Base-by-base conservation (phyloP, 2,329 filamentous ascomycete genomes). In the Monosporascus sp. region DNA sequence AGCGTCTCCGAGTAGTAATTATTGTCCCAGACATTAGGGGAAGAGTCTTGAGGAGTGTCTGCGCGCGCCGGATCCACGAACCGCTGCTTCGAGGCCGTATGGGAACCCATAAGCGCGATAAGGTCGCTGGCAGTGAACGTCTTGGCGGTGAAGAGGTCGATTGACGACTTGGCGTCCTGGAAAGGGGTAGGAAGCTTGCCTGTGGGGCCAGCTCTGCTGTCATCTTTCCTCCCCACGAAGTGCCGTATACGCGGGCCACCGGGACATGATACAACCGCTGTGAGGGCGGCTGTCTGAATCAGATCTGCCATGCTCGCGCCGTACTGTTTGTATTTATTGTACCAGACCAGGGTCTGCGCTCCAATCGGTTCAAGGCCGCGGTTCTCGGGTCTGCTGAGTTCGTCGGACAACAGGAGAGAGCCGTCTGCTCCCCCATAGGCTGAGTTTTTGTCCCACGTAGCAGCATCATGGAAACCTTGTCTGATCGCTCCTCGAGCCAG, bases 71-170 rank as follows among this genome's bases (percentile, higher is more conserved):
- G 54, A 57, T 79, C 72, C 51, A 75, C 71, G 55, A 74, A 74
- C 51, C 69, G 71, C 58, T 82, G 78, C 57, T 70, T 72, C 7
- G 75, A 73, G 7, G 73, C 69, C 3, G 74, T 74, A 63, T 84
- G 80, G 0, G 80, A 79, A 51, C 81, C 80, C 3, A 83, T 60
- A 1, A 84, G 73, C 1, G 80, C 79, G 2, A 78, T 74, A 3
- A 83, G 72, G 50, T 80, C 79, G 27, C 66, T 65, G 1, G 77
- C 65, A 8, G 65, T 67, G 66, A 82, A 77, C 2, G 78, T 78
- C 66, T 82, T 81, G 56, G 71, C 72, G 31, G 61, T 54, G 63
- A 81, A 82, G 7, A 79, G 68, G 3, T 67, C 58, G 52, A 80
- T 70, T 41, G 81, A 67, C 14, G 64, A 67, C 35, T 74, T 66